A percentile compares a stretch with the other conserved stretches of the same genome.
phyloP scores from a whole-genome alignment of 805 yeast genomes.

The Candida ficus region DNA sequence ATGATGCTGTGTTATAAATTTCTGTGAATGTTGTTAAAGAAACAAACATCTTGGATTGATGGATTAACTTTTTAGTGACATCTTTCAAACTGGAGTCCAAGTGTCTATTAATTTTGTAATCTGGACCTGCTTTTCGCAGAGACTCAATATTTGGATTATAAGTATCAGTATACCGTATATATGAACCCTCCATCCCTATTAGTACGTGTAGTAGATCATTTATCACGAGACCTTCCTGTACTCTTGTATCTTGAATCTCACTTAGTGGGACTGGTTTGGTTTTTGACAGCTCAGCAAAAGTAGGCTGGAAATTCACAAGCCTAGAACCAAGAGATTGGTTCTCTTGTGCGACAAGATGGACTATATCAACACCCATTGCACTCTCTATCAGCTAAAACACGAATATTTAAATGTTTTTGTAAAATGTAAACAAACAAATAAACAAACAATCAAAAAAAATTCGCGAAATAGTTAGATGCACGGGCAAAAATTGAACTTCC shows the following conservation, averaged over 20 bases:
- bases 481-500: too few relatives aligned
- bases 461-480: too few relatives aligned
- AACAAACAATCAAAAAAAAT: background rate
- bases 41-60: constrained; percentile 57
- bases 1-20: constrained; percentile 44
- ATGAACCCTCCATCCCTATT: constrained; percentile 71
- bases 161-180: constrained; percentile 60
- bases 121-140: constrained; percentile 61
- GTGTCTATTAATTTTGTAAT: constrained; percentile 63
- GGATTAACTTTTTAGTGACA: constrained; percentile 54
- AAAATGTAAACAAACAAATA: background rate
- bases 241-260: constrained; percentile 40
- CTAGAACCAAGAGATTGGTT: constrained; percentile 8
- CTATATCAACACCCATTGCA: background rate
- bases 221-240: constrained; percentile 70
- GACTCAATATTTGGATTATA: constrained; percentile 43
- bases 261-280: constrained; percentile 41
- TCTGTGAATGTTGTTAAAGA: constrained; percentile 59
- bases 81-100: constrained; percentile 73
- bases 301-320: constrained; percentile 31
- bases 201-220: constrained; percentile 67
- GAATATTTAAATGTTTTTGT: background rate
- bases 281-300: constrained; percentile 27
- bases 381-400: background rate
- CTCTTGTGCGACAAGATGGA: background rate